Evolutionary conservation across 2,329 filamentous ascomycete genomes (phyloP), one percentile per base, ranked within the genome.

Genomic region (Westerdykella sp.): DNA sequence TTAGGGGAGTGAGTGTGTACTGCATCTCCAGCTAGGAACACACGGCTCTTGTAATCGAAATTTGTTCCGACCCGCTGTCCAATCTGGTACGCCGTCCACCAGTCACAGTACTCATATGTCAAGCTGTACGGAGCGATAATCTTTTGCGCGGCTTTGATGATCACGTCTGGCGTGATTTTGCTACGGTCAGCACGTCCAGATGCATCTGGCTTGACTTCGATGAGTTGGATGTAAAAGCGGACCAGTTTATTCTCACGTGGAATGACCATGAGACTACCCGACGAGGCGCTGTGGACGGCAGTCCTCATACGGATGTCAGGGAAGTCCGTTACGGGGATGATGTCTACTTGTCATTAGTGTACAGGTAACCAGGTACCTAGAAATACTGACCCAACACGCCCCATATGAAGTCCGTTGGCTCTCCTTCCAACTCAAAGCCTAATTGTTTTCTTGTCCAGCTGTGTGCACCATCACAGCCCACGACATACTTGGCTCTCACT

Each of bases 1-100:
- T 84, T 84, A 15, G 80, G 81, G 13, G 66, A 70, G 51, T 76
- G 73, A 2, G 73, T 76, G 46, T 76, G 73, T 16, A 78, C 77
- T 1, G 80, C 83, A 61, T 86, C 84, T 2, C 84, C 84, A 0
- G 82, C 80, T 4, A 87, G 70, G 59, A 89, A 88, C 9, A 89
- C 72, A 4, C 81, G 73, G 18, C 76, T 72, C 11, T 70, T 64
- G 6, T 71, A 70, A 34, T 73, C 75, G 60, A 83, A 84, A 34
- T 73, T 69, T 1, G 71, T 73, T 4, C 76, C 79, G 0, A 84
- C 75, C 5, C 83, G 72, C 56, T 85, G 82, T 0, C 81, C 81
- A 37, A 86, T 83, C 37, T 84, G 76, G 51, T 84, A 85, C 0
- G 78, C 80, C 0, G 77, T 80, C 77, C 79, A 84, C 79, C 81